A percentile compares a stretch with the other conserved stretches of the same genome.
These are phyloP conservation scores for Chrysoporthe puriensis DNA, from an alignment of 2,329 filamentous ascomycete species.

Conservation along the genomic window DNA sequence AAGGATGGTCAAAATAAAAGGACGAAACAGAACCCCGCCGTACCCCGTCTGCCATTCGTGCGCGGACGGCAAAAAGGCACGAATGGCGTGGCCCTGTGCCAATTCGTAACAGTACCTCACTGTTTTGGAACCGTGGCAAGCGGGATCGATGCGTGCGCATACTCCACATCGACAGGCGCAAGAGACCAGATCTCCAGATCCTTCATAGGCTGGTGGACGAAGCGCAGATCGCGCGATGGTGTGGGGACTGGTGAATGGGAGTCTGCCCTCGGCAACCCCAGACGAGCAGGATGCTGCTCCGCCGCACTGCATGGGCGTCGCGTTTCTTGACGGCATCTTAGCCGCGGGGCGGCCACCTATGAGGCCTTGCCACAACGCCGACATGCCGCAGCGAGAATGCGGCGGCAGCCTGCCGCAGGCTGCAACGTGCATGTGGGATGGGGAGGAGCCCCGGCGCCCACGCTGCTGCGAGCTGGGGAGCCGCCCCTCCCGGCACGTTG, in stretches of 20 bases:
- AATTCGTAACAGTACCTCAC: too few relatives aligned
- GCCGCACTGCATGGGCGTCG: neutral
- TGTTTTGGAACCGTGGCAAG: too few relatives aligned
- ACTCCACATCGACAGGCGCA: too few relatives aligned
- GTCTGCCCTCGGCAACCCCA: neutral
- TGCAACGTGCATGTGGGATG: neutral
- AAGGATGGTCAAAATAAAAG: too few relatives aligned
- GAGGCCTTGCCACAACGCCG: conserved; percentile 5
- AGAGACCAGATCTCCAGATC: neutral
- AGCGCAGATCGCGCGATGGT: neutral
- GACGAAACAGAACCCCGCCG: too few relatives aligned
- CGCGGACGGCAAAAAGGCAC: too few relatives aligned
- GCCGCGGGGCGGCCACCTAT: neutral
- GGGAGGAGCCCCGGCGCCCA: neutral
- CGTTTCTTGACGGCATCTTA: neutral
- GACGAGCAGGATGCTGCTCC: conserved; percentile 6
- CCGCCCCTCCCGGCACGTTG: neutral
- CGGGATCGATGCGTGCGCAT: too few relatives aligned
- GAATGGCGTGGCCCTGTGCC: too few relatives aligned
- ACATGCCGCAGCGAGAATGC: neutral
- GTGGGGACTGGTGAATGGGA: neutral
- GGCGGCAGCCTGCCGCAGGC: conserved; percentile 2
- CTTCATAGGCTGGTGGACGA: neutral
- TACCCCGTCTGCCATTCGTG: too few relatives aligned
- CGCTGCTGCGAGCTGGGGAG: conserved; percentile 2